phyloP scores from a whole-genome alignment of 1,139 yeast genomes.

The Candida smagusa region DNA sequence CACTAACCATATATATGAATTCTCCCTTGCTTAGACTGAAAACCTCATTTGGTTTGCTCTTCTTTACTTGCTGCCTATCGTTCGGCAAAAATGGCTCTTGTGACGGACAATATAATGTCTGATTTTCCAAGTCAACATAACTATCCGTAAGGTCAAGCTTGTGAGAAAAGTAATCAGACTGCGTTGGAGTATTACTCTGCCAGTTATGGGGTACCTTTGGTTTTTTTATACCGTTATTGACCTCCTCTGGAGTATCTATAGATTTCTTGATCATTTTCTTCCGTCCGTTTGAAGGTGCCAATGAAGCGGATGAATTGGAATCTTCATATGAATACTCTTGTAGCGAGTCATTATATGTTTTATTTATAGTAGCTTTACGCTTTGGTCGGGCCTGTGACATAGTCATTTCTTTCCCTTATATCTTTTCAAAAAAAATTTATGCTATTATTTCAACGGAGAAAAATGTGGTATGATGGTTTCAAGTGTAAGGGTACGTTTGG shows the following conservation, averaged over 20 bases:
- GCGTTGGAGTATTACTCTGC: slow-evolving; percentile 31
- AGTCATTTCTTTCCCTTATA: background rate
- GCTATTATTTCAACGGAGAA: too few species aligned
- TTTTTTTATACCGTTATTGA: background rate
- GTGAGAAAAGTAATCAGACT: slow-evolving; percentile 36
- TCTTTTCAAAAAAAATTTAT: too few species aligned
- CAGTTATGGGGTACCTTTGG: slow-evolving; percentile 33
- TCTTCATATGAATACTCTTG: slow-evolving; percentile 36
- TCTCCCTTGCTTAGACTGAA: slow-evolving; percentile 51
- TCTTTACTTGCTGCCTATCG: slow-evolving; percentile 12
- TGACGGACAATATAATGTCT: slow-evolving; percentile 36
- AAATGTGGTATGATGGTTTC: too few species aligned
- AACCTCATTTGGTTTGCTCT: slow-evolving; percentile 11
- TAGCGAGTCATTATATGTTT: slow-evolving; percentile 38
- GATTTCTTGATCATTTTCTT: too few species aligned
- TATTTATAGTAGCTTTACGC: slow-evolving; percentile 44
- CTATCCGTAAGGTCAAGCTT: slow-evolving; percentile 34
- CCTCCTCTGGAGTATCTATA: background rate
- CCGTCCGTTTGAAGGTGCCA: background rate
- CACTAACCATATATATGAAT: slow-evolving; percentile 80
- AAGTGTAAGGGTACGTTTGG: too few species aligned
- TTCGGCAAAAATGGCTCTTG: slow-evolving; percentile 13
- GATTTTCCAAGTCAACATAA: slow-evolving; percentile 28
- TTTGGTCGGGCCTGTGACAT: slow-evolving; percentile 37
- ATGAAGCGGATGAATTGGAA: slow-evolving; percentile 2